phyloP scores from a whole-genome alignment of 345 rosid species.

The Cardamine resedifolia region DNA sequence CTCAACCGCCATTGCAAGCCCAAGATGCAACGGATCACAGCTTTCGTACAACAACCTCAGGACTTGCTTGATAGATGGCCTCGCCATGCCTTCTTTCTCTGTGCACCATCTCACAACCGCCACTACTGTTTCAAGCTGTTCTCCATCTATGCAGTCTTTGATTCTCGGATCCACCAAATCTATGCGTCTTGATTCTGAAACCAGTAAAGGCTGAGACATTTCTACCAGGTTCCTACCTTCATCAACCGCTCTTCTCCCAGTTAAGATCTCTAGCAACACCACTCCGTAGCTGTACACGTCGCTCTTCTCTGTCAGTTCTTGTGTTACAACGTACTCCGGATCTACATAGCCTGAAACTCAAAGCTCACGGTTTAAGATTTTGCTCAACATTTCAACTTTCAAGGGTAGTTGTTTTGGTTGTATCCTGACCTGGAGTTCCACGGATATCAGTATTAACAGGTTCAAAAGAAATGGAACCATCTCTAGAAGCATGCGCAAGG shows the following conservation, averaged over 20 bases:
- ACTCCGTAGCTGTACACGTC: conserved; percentile 95
- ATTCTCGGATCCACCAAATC: conserved; percentile 72
- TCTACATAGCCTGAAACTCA: conserved; percentile 82
- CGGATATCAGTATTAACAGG: conserved; percentile 80
- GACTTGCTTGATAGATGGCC: conserved; percentile 92
- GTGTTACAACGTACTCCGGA: conserved; percentile 86
- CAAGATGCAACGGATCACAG: conserved; percentile 73
- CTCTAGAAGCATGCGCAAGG: conserved; percentile 86
- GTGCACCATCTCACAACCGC: conserved; percentile 86
- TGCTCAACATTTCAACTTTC: conserved; percentile 1
- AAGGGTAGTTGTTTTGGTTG: conserved; percentile 4
- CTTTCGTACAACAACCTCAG: conserved; percentile 78
- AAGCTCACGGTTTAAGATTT: conserved; percentile 16
- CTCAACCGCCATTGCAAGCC: conserved; percentile 63
- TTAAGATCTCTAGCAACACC: conserved; percentile 75
- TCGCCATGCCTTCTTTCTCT: conserved; percentile 68
- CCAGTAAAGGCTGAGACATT: conserved; percentile 56
- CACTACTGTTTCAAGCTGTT: conserved; percentile 69
- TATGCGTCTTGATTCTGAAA: conserved; percentile 51
- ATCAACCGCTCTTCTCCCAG: conserved; percentile 71
- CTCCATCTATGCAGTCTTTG: conserved; percentile 58
- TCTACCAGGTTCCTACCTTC: conserved; percentile 79
- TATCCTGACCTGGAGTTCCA: conserved; percentile 91
- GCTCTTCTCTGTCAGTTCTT: conserved; percentile 89
- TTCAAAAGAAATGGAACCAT: conserved; percentile 84